Conservation (phyloP, 345 rosid species). For the Salix exigua region DNA sequence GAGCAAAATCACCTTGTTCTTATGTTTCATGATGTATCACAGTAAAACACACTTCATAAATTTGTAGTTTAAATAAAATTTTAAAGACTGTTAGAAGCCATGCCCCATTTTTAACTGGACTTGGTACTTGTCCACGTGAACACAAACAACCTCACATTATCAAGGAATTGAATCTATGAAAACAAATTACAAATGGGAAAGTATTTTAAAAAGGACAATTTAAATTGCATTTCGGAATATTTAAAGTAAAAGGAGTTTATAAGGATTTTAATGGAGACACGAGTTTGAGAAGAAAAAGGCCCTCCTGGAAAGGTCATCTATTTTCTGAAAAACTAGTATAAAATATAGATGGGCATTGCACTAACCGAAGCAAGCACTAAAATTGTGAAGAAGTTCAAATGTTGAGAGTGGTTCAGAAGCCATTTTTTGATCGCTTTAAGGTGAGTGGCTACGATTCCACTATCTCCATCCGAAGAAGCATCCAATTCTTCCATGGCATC, state of each 20-base stretch:
- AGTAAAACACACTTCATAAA: background rate
- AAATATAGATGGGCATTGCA: constrained; percentile 5
- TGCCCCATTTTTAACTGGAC: background rate
- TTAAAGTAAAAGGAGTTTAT: background rate
- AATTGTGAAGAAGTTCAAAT: constrained; percentile 83
- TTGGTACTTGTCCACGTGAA: background rate
- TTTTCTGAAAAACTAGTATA: background rate
- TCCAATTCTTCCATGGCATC: constrained; percentile 71
- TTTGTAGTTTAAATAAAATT: background rate
- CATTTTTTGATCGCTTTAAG: constrained; percentile 53
- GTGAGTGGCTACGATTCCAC: constrained; percentile 53
- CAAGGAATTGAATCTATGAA: background rate
- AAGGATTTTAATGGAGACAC: background rate
- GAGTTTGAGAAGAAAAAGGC: background rate
- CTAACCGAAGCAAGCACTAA: constrained; percentile 96
- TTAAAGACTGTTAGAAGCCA: background rate
- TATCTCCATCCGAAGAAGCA: constrained; percentile 52
- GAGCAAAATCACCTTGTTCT: background rate
- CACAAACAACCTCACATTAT: background rate
- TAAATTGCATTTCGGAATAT: background rate
- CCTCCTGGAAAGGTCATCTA: background rate
- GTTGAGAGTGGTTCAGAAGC: constrained; percentile 69
- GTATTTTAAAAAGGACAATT: background rate
- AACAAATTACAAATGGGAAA: background rate
- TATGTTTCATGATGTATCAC: background rate